Percentiles rank a stretch among this genome's conserved stretches.
Conservation (phyloP, 257 asterid species). For the Rehmannia glutinosa region DNA sequence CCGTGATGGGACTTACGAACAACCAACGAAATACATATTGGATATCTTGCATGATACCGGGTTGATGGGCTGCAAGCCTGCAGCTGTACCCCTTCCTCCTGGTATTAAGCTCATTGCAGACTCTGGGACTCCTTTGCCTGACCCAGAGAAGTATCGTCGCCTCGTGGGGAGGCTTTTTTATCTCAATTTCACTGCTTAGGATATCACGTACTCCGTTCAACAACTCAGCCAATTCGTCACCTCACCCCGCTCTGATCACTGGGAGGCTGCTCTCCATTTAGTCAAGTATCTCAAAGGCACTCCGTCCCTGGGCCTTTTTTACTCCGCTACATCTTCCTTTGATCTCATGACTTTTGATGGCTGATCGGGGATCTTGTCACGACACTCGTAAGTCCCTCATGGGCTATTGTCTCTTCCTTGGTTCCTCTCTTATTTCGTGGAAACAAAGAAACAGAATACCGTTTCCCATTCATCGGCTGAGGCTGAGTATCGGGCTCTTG, state of each 20-base stretch:
- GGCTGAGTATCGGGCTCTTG: not conserved
- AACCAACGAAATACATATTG: not conserved
- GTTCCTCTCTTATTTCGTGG: not conserved
- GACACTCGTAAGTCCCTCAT: not conserved
- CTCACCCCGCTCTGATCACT: not conserved
- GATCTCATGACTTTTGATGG: not conserved
- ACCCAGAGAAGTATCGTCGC: not conserved
- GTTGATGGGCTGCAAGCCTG: not conserved
- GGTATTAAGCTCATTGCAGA: not conserved
- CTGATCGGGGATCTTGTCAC: not conserved
- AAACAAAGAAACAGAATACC: not conserved
- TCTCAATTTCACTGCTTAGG: not conserved
- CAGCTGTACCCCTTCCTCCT: not conserved
- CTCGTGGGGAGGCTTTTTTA: not conserved
- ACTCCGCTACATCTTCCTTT: too few relatives aligned
- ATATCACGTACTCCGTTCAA: not conserved
- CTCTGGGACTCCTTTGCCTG: too few relatives aligned
- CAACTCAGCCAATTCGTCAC: not conserved
- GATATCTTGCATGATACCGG: not conserved
- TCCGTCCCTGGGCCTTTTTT: not conserved
- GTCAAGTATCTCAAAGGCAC: not conserved
- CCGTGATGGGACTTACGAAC: not conserved
- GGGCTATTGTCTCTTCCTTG: not conserved
- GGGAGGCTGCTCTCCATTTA: not conserved
- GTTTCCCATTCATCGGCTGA: not conserved